Evolutionary conservation across 331 rosid genomes (phyloP).

Genomic region (Saraca asoca): DNA sequence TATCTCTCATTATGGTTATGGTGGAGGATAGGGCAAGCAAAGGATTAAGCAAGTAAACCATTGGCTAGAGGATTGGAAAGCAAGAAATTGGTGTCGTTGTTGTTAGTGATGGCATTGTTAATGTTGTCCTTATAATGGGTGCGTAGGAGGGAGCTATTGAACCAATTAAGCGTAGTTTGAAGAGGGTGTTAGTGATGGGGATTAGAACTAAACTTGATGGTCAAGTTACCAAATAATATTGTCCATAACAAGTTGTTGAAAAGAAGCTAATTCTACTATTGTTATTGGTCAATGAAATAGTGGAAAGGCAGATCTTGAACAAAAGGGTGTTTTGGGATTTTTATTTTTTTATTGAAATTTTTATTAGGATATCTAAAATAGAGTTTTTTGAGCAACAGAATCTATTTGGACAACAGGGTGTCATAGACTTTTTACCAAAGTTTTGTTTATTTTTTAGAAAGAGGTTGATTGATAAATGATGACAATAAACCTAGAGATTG

Average conservation of each 20-base stretch:
- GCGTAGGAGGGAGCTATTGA: constrained; percentile 92
- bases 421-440: too few relatives aligned
- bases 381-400: too few relatives aligned
- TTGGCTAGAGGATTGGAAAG: constrained; percentile 65
- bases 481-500: too few relatives aligned
- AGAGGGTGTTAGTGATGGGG: constrained; percentile 49
- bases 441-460: too few relatives aligned
- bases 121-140: constrained; percentile 48
- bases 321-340: constrained; percentile 70
- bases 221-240: constrained; percentile 49
- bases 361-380: too few relatives aligned
- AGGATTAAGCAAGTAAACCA: too few relatives aligned
- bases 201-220: constrained; percentile 47
- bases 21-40: constrained; percentile 66
- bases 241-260: constrained; percentile 32
- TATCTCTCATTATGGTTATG: constrained; percentile 83
- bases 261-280: constrained; percentile 35
- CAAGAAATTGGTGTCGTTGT: constrained; percentile 63
- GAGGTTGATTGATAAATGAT: too few relatives aligned
- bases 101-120: constrained; percentile 19
- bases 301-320: constrained; percentile 71
- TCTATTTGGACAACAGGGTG: too few relatives aligned
- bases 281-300: constrained; percentile 67
- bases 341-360: too few relatives aligned
- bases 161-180: constrained; percentile 90